These are phyloP conservation scores for Leersia perrieri DNA, from an alignment of 176 grass and related monocot species.

Conservation along the genomic window DNA sequence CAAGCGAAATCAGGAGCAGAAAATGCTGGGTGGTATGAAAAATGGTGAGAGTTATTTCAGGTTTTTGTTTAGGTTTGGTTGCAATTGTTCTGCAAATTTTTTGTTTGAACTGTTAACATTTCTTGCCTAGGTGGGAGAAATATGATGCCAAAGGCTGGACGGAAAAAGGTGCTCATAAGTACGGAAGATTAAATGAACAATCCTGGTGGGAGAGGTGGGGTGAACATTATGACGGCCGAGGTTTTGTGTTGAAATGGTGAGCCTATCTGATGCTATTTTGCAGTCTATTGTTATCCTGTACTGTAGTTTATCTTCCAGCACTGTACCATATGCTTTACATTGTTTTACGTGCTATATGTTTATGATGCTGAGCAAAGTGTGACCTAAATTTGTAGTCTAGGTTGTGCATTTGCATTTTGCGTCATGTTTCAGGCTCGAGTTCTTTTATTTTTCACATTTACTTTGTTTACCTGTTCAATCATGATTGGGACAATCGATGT, in stretches of 20 bases:
- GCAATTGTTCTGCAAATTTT: background rate
- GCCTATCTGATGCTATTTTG: constrained; percentile 4
- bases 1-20: constrained; percentile 86
- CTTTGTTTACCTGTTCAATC: background rate
- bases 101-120: constrained; percentile 7
- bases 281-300: background rate
- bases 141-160: constrained; percentile 99
- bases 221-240: constrained; percentile 89
- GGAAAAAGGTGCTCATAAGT: constrained; percentile 98
- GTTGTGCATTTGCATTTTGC: background rate
- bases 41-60: constrained; percentile 63
- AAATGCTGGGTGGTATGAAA: constrained; percentile 98
- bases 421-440: background rate
- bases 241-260: constrained; percentile 96
- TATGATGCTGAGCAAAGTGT: background rate
- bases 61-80: constrained; percentile 18
- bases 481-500: background rate
- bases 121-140: constrained; percentile 89
- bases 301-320: background rate
- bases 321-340: background rate
- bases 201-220: constrained; percentile 99
- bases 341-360: background rate
- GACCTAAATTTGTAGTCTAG: background rate
- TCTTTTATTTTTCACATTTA: background rate
- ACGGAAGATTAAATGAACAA: constrained; percentile 89